phyloP scores from a whole-genome alignment of 225 moss, liverwort and hornwort species.

The Antitrichia curtipendula region DNA sequence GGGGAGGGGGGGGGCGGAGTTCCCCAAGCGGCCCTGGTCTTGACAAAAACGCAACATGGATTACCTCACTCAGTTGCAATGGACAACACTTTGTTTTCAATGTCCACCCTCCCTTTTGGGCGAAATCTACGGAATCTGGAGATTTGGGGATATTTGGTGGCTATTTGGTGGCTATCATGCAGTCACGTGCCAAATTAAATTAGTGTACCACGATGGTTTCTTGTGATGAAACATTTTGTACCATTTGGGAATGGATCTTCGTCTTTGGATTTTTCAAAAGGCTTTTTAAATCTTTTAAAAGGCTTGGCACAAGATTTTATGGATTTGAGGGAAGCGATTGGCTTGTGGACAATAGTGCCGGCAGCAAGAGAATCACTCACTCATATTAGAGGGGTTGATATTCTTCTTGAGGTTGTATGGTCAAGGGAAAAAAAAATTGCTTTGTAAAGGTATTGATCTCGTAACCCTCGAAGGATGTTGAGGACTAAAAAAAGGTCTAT shows the following conservation, averaged over 20 bases:
- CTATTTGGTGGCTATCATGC: neutral
- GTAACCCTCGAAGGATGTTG: fast-evolving
- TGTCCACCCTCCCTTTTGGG: neutral
- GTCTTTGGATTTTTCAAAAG: too few relatives aligned
- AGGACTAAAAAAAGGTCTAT: too few relatives aligned
- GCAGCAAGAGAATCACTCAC: neutral
- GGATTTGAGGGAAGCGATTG: too few relatives aligned
- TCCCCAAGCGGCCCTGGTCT: neutral
- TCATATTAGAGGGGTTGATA: neutral
- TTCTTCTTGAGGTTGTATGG: neutral
- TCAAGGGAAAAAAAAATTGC: neutral
- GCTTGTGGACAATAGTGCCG: neutral
- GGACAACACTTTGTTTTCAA: too few relatives aligned
- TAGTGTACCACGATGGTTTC: neutral
- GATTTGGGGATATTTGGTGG: neutral
- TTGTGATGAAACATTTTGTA: neutral
- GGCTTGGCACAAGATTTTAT: neutral
- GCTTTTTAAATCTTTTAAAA: fast-evolving
- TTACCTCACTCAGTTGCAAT: too few relatives aligned
- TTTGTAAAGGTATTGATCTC: too few relatives aligned
- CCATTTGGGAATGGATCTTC: neutral
- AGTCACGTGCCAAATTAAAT: neutral
- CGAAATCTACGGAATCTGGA: neutral
- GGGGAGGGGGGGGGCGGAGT: neutral
- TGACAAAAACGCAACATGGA: neutral